These are phyloP conservation scores for Trichoderma afroharzianum DNA, from an alignment of 2,329 filamentous ascomycete species.

Conservation along the genomic window DNA sequence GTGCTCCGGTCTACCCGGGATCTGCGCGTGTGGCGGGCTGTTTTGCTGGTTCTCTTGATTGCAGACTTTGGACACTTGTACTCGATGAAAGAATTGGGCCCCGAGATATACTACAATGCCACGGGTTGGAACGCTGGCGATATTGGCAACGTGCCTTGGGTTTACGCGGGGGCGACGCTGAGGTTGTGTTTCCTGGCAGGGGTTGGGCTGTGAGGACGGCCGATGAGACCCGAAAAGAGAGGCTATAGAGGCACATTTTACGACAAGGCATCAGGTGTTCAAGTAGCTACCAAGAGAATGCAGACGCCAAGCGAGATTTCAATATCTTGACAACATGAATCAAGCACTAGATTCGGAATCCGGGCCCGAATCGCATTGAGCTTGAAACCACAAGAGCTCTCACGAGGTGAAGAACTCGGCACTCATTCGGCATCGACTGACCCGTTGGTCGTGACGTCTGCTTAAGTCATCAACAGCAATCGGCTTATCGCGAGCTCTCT, in stretches of 20 bases:
- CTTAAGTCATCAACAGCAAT: background rate
- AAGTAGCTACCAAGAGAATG: background rate
- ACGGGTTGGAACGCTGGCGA: constrained; percentile 63
- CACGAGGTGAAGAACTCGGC: background rate
- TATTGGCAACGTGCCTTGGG: constrained; percentile 66
- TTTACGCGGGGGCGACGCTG: constrained; percentile 62
- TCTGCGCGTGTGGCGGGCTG: constrained; percentile 64
- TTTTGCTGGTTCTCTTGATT: constrained; percentile 64
- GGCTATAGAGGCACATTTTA: background rate
- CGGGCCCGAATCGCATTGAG: constrained; percentile 2
- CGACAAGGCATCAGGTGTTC: background rate
- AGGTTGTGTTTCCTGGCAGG: constrained; percentile 57
- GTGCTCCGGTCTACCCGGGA: constrained; percentile 68
- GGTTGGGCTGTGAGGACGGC: constrained; percentile 44
- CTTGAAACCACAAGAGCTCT: background rate
- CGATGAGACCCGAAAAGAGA: constrained; percentile 20
- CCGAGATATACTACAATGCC: constrained; percentile 60
- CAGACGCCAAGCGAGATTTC: background rate
- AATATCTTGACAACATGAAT: background rate
- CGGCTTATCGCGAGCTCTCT: constrained; percentile 10
- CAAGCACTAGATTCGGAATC: background rate
- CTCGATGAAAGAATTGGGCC: constrained; percentile 57
- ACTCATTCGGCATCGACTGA: background rate
- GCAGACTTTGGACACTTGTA: constrained; percentile 77
- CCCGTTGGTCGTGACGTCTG: background rate